Base-by-base conservation (phyloP, 1,139 yeast genomes). In the Hansenula lynferdii region DNA sequence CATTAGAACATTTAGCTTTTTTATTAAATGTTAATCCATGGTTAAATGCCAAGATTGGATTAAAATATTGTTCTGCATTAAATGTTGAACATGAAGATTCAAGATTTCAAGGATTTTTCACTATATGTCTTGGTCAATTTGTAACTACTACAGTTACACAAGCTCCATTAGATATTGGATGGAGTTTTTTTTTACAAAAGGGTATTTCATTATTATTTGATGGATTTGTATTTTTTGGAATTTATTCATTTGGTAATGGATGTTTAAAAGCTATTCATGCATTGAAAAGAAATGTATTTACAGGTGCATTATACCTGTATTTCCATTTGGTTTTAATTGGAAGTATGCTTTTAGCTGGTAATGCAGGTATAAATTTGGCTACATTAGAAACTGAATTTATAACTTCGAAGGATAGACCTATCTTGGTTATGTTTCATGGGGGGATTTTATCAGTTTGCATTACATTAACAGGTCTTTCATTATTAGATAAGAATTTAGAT, bases 81-180 rank as follows among this genome's bases (percentile, higher is more conserved):
- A 79, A 78, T 51, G 74, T 80, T 41, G 85, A 79, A 50, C 85
- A 80, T 50, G 85, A 77, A 50, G 82, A 76, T 17, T 85, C 80
- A 53, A 58, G 86, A 41, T 70, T 68, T 50, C 68, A 72, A 3
- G 75, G 78, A 0, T 79, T 80, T 53, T 79, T 68, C 38, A 73
- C 79, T 45, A 78, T 80, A 58, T 83, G 84, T 8, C 65, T 80
- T 48, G 86, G 85, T 19, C 85, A 79, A 48, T 80, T 75, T 47
- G 58, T 79, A 18, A 77, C 73, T 49, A 74, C 72, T 38, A 64
- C 75, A n/a, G 80, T 77, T 14, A 72, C 78, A 3, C 56, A 58
- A 1, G 63, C 67, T 10, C 72, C 78, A 0, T 62, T 76, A 35
- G 75, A 73, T 1, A 49, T 57, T 4, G 81, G 81, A 0, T 62